Evolutionary conservation across 2,329 filamentous ascomycete species (phyloP), one percentile per base, ranked within the genome.

Genomic region (Mycosphaerella arachidis): DNA sequence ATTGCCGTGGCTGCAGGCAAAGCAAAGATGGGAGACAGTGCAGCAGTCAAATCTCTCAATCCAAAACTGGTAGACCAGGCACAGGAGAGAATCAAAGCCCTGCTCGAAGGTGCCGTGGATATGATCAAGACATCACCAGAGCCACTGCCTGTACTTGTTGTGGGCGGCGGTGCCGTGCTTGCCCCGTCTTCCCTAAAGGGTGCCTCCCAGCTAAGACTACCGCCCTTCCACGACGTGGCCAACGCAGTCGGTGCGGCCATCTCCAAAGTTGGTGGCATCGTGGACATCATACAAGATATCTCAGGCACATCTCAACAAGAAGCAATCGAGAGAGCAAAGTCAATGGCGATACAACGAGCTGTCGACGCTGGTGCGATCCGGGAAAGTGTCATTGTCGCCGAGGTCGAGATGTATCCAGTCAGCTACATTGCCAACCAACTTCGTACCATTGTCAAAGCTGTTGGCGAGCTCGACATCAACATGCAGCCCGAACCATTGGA

Each of bases 161-260:
- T 86, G 0, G 84, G 84, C 1, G 84, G 84, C 5, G 84, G 84
- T 4, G 79, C 81, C 0, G 75, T 86, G 0, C 69, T 85, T 1
- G 79, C 81, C 2, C 77, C 79, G 0, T 74, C 80, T 5, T 66
- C 73, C 0, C 74, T 86, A 6, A 72, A 75, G 0, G 82, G 82
- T 0, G 82, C 84, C 0, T 75, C 77, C 6, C 74, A 80, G 61
- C 78, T 81, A 58, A 79, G 82, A 7, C 73, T 77, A 4, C 84
- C 84, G 0, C 76, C 79, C 1, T 80, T 79, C 53, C 76, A 82
- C 31, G 82, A 81, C 58, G 82, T 81, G 0, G 84, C 84, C 3
- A 86, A 86, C 68, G 84, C 84, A 0, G 81, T 86, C 2, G 84
- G 84, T 6, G 84, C 84, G 0, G 84, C 84, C 0, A 84, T 84